phyloP scores from a whole-genome alignment of 106 monocot genomes.

The Amphibolis antarctica region DNA sequence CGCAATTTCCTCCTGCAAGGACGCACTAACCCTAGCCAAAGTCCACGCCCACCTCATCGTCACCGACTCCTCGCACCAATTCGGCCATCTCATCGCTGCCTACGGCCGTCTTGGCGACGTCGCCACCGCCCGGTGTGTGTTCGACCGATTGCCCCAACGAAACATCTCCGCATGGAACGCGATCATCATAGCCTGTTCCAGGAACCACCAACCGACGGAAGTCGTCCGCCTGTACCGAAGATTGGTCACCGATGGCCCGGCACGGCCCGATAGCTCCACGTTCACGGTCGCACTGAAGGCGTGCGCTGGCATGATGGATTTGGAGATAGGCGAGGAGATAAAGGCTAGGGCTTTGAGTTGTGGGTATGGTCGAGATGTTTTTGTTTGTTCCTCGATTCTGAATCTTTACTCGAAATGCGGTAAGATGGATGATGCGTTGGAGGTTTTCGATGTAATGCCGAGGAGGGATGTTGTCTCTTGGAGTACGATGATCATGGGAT shows the following conservation, averaged over 20 bases:
- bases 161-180: conserved; percentile 36
- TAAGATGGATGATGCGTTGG: conserved; percentile 30
- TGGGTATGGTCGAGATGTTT: conserved; percentile 40
- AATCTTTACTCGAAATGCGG: conserved; percentile 67
- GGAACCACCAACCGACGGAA: conserved; percentile 11
- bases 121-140: conserved; percentile 18
- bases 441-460: conserved; percentile 54
- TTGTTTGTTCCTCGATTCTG: conserved; percentile 58
- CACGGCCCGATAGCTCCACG: conserved; percentile 43
- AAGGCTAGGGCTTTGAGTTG: conserved; percentile 8
- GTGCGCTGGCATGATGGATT: conserved; percentile 27
- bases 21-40: conserved; percentile 17
- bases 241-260: conserved; percentile 1
- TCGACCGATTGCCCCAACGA: conserved; percentile 15
- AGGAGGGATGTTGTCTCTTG: conserved; percentile 60
- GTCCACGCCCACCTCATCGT: conserved; percentile 45
- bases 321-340: conserved; percentile 30
- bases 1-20: conserved; percentile 12
- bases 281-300: conserved; percentile 57
- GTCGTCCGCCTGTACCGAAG: conserved; percentile 31
- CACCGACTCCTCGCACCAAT: conserved; percentile 16
- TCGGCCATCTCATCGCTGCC: conserved; percentile 41
- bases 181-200: conserved; percentile 35
- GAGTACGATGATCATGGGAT: conserved; percentile 64
- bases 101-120: conserved; percentile 37